These are phyloP conservation scores for Pinus albicaulis DNA, from an alignment of 75 land plant genomes.

Conservation along the genomic window DNA sequence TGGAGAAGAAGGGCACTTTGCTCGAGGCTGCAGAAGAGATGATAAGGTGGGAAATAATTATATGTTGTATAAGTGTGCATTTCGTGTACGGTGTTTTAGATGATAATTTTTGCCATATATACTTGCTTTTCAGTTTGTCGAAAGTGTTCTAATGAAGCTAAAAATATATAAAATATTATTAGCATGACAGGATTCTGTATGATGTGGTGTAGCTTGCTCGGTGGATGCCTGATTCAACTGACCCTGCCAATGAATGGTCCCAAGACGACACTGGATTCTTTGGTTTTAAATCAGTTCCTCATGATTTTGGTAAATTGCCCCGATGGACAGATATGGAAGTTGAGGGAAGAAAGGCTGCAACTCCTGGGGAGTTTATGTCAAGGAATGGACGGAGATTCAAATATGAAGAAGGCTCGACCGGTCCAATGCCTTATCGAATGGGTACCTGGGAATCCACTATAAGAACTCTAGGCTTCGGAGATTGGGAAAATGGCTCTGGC, in stretches of 20 bases:
- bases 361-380: slow-evolving; percentile 16
- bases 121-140: neutral
- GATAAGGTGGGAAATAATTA: slow-evolving; percentile 29
- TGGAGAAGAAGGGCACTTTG: slow-evolving; percentile 89
- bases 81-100: neutral
- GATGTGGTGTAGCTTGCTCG: slow-evolving; percentile 6
- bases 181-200: slow-evolving; percentile 13
- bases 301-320: slow-evolving; percentile 25
- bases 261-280: slow-evolving; percentile 9
- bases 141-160: neutral
- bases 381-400: slow-evolving; percentile 41
- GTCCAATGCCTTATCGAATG: no score
- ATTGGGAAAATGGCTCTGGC: no score
- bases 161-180: neutral
- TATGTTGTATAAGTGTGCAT: neutral
- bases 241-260: slow-evolving; percentile 7
- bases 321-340: slow-evolving; percentile 17
- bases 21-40: slow-evolving; percentile 64
- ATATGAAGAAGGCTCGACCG: neutral
- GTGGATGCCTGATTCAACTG: slow-evolving; percentile 19
- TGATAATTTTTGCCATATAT: neutral
- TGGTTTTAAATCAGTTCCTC: slow-evolving; percentile 34
- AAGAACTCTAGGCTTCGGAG: no score
- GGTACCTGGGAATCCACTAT: no score
- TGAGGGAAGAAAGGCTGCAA: slow-evolving; percentile 10